Evolutionary conservation across 2,329 filamentous ascomycete genomes (phyloP).

Genomic region (Fusarium ramigenum): DNA sequence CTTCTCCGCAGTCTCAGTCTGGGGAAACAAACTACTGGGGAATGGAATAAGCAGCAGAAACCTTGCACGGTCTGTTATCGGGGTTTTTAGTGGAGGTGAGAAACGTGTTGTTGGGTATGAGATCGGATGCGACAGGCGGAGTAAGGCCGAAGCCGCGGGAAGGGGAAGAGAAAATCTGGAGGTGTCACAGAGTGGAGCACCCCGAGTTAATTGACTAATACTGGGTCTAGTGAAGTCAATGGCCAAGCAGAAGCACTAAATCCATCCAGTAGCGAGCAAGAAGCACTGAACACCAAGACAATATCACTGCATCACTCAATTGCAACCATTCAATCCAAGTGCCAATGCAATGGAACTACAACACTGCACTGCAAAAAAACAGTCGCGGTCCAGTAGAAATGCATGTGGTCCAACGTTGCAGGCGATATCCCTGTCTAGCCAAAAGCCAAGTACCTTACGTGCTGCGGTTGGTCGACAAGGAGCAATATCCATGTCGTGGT

Average conservation of each 20-base stretch:
- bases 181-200: constrained; percentile 2
- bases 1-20: constrained; percentile 42
- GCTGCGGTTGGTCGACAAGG: not conserved
- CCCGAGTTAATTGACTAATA: not conserved
- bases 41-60: constrained; percentile 2
- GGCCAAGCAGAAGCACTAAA: constrained; percentile 5
- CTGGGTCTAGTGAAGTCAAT: constrained; percentile 6
- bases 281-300: not conserved
- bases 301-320: not conserved
- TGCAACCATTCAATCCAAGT: not conserved
- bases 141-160: constrained; percentile 26
- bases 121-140: not conserved
- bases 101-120: constrained; percentile 1
- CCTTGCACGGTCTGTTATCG: constrained; percentile 16
- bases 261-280: not conserved
- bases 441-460: constrained; percentile 19
- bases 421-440: constrained; percentile 7
- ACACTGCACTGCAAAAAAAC: not conserved
- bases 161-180: not conserved
- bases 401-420: not conserved
- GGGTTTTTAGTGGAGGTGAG: constrained; percentile 12
- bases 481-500: not conserved
- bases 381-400: not conserved
- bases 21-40: constrained; percentile 31
- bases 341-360: constrained; percentile 5